Evolutionary conservation across 2,329 filamentous ascomycete species (phyloP).

Genomic region (Alternaria burnsii): DNA sequence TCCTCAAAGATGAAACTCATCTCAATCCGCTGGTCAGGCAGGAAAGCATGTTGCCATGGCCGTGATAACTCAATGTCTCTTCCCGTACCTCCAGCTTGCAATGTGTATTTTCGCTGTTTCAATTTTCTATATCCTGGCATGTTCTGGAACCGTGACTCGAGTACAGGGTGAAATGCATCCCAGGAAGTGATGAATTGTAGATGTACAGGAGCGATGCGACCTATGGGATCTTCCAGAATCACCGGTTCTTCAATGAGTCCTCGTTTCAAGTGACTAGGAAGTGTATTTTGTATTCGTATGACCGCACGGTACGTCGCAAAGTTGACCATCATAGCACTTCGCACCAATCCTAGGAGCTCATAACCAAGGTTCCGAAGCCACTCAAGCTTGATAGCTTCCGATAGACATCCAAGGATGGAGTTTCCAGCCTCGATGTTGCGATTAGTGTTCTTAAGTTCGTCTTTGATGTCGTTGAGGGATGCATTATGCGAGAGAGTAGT

Average conservation of each 20-base stretch:
- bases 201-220: neutral
- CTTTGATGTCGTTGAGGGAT: neutral
- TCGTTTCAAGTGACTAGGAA: neutral
- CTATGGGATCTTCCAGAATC: neutral
- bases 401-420: rapidly evolving
- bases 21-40: neutral
- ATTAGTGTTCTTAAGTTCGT: neutral
- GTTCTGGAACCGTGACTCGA: neutral
- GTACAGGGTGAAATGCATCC: neutral
- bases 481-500: neutral
- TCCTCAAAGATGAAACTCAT: neutral
- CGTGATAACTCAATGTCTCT: neutral
- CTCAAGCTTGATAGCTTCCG: neutral
- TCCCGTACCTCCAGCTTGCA: neutral
- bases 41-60: neutral
- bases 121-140: neutral
- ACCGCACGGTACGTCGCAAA: neutral
- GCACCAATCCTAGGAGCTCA: neutral
- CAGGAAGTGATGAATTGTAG: neutral
- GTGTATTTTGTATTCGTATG: neutral
- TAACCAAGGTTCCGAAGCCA: neutral
- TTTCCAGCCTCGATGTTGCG: neutral
- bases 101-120: neutral
- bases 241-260: neutral
- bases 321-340: neutral